Base-by-base conservation (phyloP, 257 asterid genomes). In the Ehretia macrophylla region DNA sequence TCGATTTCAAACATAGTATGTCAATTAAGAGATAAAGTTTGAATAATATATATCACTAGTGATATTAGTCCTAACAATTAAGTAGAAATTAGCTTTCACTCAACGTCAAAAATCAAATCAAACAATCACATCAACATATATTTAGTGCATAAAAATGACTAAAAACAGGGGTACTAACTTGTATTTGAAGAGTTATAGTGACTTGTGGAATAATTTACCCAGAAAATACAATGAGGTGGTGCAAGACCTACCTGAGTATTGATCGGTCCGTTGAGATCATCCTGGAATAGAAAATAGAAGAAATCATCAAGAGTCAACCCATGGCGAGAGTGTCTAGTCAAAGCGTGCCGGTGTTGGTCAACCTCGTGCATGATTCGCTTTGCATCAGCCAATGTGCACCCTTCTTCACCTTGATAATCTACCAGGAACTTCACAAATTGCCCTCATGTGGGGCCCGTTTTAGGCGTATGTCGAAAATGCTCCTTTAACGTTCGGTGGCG, bases 251-350 rank as follows among this genome's bases (percentile, higher is more conserved):
- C 99, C 97, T 77, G 68, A 10, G 81, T 39, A 48, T 45, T 69
- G 47, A 93, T 74, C 38, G 99, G 92, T 66, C 95, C 95, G 63
- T 93, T 93, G 70, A 93, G 92, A 72, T 88, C 96, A 58, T 85
- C 95, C 38, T 77, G 92, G 58, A 93, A 85, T 0, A 93, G 72
- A 65, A 68, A 93, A 74, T 79, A 70, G 51, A 88, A 86, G 68
- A 93, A 93, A 77, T 86, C 99, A 10, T 88, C 97, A 4, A 93
- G 79, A 37, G 55, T 57, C 56, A 93, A 68, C 23, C 64, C 69
- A 48, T 57, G 69, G 68, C 76, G 81, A 51, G 45, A 17, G 12
- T 66, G 22, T 72, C 58, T 66, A 46, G 70, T 66, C 64, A 79
- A 49, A 65, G 77, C 83, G 68, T 80, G 88, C 57, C 87, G 81